Conservation (phyloP, 2,329 filamentous ascomycete genomes). For the Myriangium duriaei region DNA sequence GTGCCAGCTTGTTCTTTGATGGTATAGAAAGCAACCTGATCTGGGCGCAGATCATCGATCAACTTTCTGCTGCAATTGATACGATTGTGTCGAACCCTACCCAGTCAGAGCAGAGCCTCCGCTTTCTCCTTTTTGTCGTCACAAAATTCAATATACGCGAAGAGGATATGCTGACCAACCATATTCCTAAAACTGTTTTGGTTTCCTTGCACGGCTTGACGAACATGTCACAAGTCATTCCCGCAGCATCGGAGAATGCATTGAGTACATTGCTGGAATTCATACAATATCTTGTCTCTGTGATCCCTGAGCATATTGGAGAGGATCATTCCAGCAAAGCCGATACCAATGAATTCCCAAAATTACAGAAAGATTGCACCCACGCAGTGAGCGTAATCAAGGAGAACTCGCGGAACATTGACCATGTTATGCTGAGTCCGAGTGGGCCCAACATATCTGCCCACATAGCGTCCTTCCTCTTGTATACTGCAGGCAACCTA, state of each 20-base stretch:
- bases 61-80: constrained; percentile 11
- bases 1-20: constrained; percentile 92
- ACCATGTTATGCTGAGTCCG: background rate
- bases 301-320: constrained; percentile 20
- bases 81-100: constrained; percentile 46
- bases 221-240: background rate
- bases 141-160: constrained; percentile 84
- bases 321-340: constrained; percentile 2
- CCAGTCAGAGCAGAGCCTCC: constrained; percentile 47
- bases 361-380: background rate
- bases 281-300: constrained; percentile 18
- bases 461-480: background rate
- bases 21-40: constrained; percentile 91
- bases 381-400: constrained; percentile 4
- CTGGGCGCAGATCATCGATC: constrained; percentile 38
- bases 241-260: constrained; percentile 12
- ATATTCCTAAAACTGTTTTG: constrained; percentile 62
- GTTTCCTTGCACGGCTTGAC: constrained; percentile 41
- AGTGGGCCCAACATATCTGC: background rate
- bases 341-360: constrained; percentile 7
- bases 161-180: constrained; percentile 84
- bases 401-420: constrained; percentile 3
- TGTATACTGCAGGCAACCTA: background rate
- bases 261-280: constrained; percentile 12
- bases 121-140: constrained; percentile 69